Percentiles rank a stretch among this genome's conserved stretches.
Evolutionary conservation across 129 eudicot species (phyloP).

Genomic region (Sambucus nigra): DNA sequence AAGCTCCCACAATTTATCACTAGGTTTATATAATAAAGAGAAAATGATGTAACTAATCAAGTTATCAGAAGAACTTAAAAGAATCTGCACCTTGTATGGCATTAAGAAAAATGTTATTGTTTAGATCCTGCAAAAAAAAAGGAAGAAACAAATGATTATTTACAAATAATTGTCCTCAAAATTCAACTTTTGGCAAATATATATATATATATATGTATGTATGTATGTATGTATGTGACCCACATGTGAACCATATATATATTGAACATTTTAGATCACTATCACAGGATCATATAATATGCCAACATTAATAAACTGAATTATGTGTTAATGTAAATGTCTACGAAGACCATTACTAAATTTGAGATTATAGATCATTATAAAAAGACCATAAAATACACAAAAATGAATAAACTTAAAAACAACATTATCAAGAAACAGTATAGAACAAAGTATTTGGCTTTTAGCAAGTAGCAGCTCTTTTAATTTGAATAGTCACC

Average conservation of each 20-base stretch:
- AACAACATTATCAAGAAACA: neutral
- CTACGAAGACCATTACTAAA: neutral
- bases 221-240: neutral
- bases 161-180: no score
- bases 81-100: constrained; percentile 55
- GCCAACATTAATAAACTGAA: neutral
- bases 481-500: neutral
- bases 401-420: neutral
- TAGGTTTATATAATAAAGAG: neutral
- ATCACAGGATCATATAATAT: no score
- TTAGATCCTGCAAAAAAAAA: constrained; percentile 62
- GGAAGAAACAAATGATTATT: neutral
- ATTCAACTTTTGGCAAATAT: no score
- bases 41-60: neutral
- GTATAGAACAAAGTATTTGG: neutral
- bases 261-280: no score
- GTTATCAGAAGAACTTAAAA: neutral
- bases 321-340: no score
- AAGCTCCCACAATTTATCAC: constrained; percentile 12
- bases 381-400: no score
- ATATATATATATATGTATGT: neutral
- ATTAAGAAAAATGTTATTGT: constrained; percentile 46
- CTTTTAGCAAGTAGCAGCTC: no score
- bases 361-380: neutral
- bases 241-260: no score